phyloP scores from a whole-genome alignment of 116 monocot genomes.

The Phalaenopsis hybrid region DNA sequence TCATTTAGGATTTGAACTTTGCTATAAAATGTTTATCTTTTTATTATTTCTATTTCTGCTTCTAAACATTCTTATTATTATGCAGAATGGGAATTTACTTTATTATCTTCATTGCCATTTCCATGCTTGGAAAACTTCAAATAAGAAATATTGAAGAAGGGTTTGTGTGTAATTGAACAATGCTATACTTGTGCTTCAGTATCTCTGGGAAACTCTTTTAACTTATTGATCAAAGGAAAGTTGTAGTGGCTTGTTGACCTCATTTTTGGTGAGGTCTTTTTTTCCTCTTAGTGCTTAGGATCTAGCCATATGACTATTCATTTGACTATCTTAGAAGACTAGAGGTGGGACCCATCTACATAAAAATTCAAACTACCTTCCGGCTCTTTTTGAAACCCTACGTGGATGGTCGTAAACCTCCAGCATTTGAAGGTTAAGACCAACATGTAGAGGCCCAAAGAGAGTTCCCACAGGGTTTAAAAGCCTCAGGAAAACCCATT shows the following conservation, averaged over 20 bases:
- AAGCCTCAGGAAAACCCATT: too few species aligned
- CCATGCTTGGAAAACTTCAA: background rate
- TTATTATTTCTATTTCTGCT: background rate
- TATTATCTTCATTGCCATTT: background rate
- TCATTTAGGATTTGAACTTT: background rate
- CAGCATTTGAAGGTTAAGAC: too few species aligned
- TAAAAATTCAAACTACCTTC: too few species aligned
- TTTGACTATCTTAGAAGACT: too few species aligned
- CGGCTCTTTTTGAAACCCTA: too few species aligned
- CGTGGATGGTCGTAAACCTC: too few species aligned
- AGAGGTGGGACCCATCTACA: too few species aligned
- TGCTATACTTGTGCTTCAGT: background rate
- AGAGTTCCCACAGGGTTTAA: too few species aligned
- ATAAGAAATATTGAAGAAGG: background rate
- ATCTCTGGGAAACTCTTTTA: background rate
- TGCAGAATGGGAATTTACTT: background rate
- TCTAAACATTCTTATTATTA: background rate
- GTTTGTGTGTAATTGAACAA: background rate
- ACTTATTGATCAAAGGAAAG: background rate
- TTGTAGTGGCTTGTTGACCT: background rate
- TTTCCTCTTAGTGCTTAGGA: too few species aligned
- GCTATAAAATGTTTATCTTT: background rate
- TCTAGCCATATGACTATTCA: too few species aligned
- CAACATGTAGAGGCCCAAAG: too few species aligned
- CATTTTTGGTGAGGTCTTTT: too few species aligned